phyloP scores from a whole-genome alignment of 495 filamentous ascomycete genomes.

The Penicillium canescens region DNA sequence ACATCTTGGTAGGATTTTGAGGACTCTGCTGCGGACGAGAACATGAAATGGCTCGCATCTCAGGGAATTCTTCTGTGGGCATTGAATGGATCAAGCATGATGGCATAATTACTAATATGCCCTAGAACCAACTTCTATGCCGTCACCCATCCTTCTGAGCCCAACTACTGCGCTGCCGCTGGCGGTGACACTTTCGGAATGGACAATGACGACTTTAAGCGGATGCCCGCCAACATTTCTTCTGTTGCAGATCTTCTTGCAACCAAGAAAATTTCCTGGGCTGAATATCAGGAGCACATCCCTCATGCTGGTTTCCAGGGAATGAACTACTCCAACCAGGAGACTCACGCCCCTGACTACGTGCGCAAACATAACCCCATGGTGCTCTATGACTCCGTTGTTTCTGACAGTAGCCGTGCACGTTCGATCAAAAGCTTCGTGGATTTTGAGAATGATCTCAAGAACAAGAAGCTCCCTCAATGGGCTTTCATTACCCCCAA shows the following conservation, averaged over 20 bases:
- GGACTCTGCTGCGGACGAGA: conserved; percentile 48
- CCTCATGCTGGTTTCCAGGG: conserved; percentile 69
- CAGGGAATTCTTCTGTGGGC: conserved; percentile 56
- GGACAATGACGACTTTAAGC: conserved; percentile 62
- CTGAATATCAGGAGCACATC: conserved; percentile 66
- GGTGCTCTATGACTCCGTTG: conserved; percentile 60
- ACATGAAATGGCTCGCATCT: conserved; percentile 55
- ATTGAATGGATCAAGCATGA: too few relatives aligned
- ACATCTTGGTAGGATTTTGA: conserved; percentile 49
- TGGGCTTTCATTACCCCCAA: conserved; percentile 77
- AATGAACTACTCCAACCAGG: conserved; percentile 52
- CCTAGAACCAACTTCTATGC: conserved; percentile 56
- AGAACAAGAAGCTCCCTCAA: conserved; percentile 59
- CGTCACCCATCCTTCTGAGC: conserved; percentile 66
- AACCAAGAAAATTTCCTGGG: conserved; percentile 66
- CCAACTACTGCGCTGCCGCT: conserved; percentile 66
- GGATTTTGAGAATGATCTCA: conserved; percentile 59
- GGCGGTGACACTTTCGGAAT: conserved; percentile 70
- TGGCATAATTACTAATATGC: too few relatives aligned
- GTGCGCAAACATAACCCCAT: conserved; percentile 76
- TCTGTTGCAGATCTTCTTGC: conserved; percentile 70
- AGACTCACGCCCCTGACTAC: conserved; percentile 57
- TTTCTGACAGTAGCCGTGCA: conserved; percentile 49
- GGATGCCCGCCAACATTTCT: conserved; percentile 59
- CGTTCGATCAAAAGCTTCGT: conserved; percentile 68